Evolutionary conservation across 2,329 filamentous ascomycete genomes (phyloP).

Genomic region (Cyphellophora attinorum): DNA sequence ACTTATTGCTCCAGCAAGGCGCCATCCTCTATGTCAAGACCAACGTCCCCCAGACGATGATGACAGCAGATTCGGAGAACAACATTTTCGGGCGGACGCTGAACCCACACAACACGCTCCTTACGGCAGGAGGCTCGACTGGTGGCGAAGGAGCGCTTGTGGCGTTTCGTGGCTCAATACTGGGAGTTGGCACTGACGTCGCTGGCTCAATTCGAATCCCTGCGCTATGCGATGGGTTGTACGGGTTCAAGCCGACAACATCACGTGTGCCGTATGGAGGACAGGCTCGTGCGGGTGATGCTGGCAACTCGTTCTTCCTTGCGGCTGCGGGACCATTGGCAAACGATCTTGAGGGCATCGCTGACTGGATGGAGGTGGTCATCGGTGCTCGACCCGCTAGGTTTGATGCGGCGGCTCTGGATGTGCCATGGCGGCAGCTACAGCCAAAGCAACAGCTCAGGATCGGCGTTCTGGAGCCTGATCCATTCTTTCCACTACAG

Average conservation of each 20-base stretch:
- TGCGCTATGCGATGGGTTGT: conserved; percentile 24
- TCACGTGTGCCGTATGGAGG: conserved; percentile 24
- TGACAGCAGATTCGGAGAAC: conserved; percentile 32
- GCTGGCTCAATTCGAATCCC: conserved; percentile 30
- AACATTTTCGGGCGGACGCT: conserved; percentile 33
- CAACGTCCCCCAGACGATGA: conserved; percentile 45
- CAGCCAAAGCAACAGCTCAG: conserved; percentile 22
- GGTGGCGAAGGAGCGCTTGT: conserved; percentile 29
- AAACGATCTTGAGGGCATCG: conserved; percentile 19
- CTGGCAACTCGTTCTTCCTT: conserved; percentile 15
- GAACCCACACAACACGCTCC: conserved; percentile 27
- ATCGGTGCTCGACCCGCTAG: conserved; percentile 16
- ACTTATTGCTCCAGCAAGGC: conserved; percentile 32
- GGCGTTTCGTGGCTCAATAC: conserved; percentile 23
- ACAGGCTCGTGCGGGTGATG: conserved; percentile 12
- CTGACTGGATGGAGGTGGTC: conserved; percentile 17
- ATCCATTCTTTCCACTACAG: conserved; percentile 40
- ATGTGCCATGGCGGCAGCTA: conserved; percentile 20
- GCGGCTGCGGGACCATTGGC: conserved; percentile 15
- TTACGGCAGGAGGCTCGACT: conserved; percentile 27
- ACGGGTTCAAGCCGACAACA: conserved; percentile 27
- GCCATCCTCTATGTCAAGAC: conserved; percentile 40
- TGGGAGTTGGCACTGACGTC: conserved; percentile 26
- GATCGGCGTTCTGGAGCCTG: conserved; percentile 41
- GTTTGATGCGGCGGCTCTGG: conserved; percentile 18